These are phyloP conservation scores for Pneumocystis canis DNA, from an alignment of 1,139 yeast genomes.

Conservation along the genomic window DNA sequence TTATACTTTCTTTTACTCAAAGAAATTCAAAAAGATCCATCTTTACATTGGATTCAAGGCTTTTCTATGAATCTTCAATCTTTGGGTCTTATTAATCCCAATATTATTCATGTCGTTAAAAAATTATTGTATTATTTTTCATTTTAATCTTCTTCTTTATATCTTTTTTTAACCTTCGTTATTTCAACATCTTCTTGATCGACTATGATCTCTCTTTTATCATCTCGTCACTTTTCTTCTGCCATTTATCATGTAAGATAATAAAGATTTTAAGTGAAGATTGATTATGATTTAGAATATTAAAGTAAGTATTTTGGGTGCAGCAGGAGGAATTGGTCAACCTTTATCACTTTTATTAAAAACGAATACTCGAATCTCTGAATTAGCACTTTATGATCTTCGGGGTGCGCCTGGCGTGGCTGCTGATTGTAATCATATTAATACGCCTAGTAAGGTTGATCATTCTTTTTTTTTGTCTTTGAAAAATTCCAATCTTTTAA, in stretches of 20 bases:
- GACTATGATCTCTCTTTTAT: too few relatives aligned
- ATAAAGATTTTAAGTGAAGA: neutral
- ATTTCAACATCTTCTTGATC: too few relatives aligned
- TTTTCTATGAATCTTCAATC: neutral
- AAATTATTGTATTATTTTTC: neutral
- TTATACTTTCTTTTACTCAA: neutral
- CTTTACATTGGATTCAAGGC: neutral
- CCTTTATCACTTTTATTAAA: conserved; percentile 84
- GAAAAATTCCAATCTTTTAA: neutral
- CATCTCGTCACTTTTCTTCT: neutral
- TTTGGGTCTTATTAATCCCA: neutral
- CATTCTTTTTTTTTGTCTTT: too few relatives aligned
- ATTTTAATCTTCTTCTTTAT: neutral
- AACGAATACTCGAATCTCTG: conserved; percentile 71
- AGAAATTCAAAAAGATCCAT: neutral
- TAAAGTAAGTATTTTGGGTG: conserved; percentile 25
- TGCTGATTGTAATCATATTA: conserved; percentile 86
- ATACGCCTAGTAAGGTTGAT: conserved; percentile 72
- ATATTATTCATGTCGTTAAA: neutral
- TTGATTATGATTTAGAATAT: conserved; percentile 9
- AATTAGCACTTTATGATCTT: conserved; percentile 78
- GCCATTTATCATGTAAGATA: neutral
- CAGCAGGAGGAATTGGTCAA: conserved; percentile 83
- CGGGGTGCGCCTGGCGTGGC: conserved; percentile 96
- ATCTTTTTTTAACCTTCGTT: neutral